Percentiles rank a stretch among this genome's conserved stretches.
These are phyloP conservation scores for Phycomyces nitens DNA, from an alignment of 192 early-diverging fungal species.

Conservation along the genomic window DNA sequence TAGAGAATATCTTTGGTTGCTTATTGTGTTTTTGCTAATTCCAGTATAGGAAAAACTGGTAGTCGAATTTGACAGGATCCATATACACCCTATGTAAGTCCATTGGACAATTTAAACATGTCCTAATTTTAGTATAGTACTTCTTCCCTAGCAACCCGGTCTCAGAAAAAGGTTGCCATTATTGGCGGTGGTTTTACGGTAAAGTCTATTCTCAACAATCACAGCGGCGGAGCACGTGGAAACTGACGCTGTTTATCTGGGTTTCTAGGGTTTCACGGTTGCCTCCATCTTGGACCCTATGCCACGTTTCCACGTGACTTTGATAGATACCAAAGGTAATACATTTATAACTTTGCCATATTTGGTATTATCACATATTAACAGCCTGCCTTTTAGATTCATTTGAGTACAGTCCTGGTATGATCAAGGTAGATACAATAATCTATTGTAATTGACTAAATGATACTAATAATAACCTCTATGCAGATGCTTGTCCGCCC, in stretches of 20 bases:
- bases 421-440: constrained; percentile 27
- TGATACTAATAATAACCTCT: no score
- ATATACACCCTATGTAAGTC: constrained; percentile 6
- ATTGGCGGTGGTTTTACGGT: constrained; percentile 41
- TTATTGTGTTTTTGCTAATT: no score
- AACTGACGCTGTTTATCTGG: not conserved
- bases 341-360: not conserved
- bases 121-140: no score
- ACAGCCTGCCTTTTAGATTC: constrained; percentile 23
- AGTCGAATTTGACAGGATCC: not conserved
- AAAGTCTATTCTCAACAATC: not conserved
- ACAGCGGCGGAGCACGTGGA: not conserved
- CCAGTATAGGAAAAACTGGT: constrained; percentile 12
- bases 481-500: constrained; percentile 24
- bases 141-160: not conserved
- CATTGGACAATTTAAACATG: no score
- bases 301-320: constrained; percentile 34
- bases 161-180: constrained; percentile 35
- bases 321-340: constrained; percentile 38
- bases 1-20: no score
- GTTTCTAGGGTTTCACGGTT: constrained; percentile 35
- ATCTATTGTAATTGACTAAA: no score
- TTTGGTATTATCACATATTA: not conserved
- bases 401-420: constrained; percentile 37
- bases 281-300: constrained; percentile 37